Evolutionary conservation across 2,329 filamentous ascomycete genomes (phyloP).

Genomic region (Monosporascus sp.): DNA sequence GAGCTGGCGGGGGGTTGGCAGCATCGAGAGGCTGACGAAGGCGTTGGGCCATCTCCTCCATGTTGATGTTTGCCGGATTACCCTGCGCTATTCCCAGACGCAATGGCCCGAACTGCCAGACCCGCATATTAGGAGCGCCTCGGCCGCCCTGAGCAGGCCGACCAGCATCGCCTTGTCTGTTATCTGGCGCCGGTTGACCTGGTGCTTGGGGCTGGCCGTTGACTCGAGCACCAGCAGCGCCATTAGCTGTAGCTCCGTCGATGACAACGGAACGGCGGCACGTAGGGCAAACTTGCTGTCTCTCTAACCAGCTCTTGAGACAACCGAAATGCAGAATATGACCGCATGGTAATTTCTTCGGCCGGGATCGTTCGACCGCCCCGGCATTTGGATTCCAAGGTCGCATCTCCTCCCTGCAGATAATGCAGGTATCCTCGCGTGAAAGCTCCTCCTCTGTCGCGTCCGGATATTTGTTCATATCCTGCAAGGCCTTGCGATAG

Average conservation of each 20-base stretch:
- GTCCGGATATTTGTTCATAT: conserved; percentile 94
- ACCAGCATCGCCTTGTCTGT: conserved; percentile 23
- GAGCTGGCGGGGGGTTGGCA: conserved; percentile 15
- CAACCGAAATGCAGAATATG: conserved; percentile 94
- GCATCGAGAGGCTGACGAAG: conserved; percentile 43
- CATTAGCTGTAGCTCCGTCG: conserved; percentile 34
- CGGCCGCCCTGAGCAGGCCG: conserved; percentile 29
- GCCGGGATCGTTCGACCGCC: conserved; percentile 76
- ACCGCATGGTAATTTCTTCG: conserved; percentile 94
- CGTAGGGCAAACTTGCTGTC: conserved; percentile 95
- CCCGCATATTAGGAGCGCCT: conserved; percentile 41
- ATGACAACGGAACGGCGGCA: conserved; percentile 82
- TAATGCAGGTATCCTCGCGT: conserved; percentile 91
- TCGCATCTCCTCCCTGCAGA: conserved; percentile 93
- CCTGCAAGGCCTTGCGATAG: conserved; percentile 84
- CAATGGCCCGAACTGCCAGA: conserved; percentile 71
- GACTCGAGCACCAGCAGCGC: conserved; percentile 26
- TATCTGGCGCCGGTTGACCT: conserved; percentile 18
- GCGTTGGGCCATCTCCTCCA: conserved; percentile 62
- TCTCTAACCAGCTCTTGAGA: conserved; percentile 92
- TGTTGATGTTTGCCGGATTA: conserved; percentile 56
- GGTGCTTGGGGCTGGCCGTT: conserved; percentile 28
- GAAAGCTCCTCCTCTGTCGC: conserved; percentile 80
- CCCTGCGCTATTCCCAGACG: conserved; percentile 72
- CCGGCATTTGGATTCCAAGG: conserved; percentile 63